Evolutionary conservation across 345 rosid species (phyloP).

Genomic region (Salix exigua): DNA sequence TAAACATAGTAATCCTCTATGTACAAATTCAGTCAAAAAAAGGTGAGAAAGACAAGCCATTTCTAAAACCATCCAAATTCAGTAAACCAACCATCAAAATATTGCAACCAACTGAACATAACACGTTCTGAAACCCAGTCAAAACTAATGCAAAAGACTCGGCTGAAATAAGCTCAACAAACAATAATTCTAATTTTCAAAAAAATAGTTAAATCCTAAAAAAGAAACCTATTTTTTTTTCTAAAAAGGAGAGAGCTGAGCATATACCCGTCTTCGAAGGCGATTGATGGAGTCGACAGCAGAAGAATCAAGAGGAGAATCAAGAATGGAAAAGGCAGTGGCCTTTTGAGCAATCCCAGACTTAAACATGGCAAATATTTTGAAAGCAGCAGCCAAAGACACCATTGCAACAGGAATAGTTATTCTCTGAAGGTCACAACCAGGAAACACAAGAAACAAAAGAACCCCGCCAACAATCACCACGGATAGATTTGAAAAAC

Average conservation of each 20-base stretch:
- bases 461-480: constrained; percentile 49
- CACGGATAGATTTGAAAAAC: constrained; percentile 43
- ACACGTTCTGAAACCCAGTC: not conserved
- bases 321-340: constrained; percentile 54
- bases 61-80: not conserved
- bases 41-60: not conserved
- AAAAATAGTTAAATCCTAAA: not conserved
- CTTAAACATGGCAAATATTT: constrained; percentile 49
- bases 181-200: not conserved
- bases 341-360: constrained; percentile 64
- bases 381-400: constrained; percentile 47
- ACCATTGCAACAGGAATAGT: constrained; percentile 37
- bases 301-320: constrained; percentile 38
- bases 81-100: too few relatives aligned
- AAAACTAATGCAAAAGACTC: not conserved
- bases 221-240: not conserved
- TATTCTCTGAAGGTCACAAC: constrained; percentile 31
- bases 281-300: constrained; percentile 39
- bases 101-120: not conserved
- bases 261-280: constrained; percentile 50
- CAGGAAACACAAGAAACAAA: constrained; percentile 23
- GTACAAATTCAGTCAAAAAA: not conserved
- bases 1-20: not conserved
- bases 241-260: not conserved
- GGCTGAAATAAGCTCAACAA: not conserved